These are phyloP conservation scores for Nannizzia gypsea DNA, from an alignment of 2,329 filamentous ascomycete genomes.

Conservation along the genomic window DNA sequence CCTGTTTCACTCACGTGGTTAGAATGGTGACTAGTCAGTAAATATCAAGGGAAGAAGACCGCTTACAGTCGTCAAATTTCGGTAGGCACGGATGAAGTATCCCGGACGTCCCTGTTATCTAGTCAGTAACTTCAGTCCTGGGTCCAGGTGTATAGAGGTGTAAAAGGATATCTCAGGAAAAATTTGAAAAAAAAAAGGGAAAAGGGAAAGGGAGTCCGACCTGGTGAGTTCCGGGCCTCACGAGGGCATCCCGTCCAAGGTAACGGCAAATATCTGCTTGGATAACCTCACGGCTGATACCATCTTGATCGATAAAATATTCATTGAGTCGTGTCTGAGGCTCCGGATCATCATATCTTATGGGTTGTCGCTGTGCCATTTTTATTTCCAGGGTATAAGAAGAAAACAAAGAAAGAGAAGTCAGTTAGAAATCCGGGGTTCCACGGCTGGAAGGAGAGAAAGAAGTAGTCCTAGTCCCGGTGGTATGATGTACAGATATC, in stretches of 20 bases:
- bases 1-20: conserved; percentile 24
- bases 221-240: conserved; percentile 62
- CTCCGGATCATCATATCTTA: conserved; percentile 19
- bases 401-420: conserved; percentile 4
- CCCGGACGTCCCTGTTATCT: conserved; percentile 51
- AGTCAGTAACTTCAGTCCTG: conserved; percentile 21
- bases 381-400: conserved; percentile 12
- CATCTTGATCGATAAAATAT: conserved; percentile 68
- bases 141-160: conserved; percentile 8
- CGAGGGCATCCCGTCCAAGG: conserved; percentile 68
- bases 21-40: neutral
- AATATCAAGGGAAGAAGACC: conserved; percentile 13
- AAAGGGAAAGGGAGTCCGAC: conserved; percentile 36
- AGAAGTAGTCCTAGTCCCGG: neutral
- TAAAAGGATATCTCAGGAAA: neutral
- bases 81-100: conserved; percentile 68
- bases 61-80: conserved; percentile 64
- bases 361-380: conserved; percentile 28
- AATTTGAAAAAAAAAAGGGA: conserved; percentile 12
- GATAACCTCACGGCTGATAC: conserved; percentile 74
- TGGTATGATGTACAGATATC: neutral
- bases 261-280: conserved; percentile 76
- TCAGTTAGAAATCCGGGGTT: neutral
- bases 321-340: conserved; percentile 46
- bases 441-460: neutral